phyloP scores from a whole-genome alignment of 108 stramenopile species.

The Skeletonema menzelii region DNA sequence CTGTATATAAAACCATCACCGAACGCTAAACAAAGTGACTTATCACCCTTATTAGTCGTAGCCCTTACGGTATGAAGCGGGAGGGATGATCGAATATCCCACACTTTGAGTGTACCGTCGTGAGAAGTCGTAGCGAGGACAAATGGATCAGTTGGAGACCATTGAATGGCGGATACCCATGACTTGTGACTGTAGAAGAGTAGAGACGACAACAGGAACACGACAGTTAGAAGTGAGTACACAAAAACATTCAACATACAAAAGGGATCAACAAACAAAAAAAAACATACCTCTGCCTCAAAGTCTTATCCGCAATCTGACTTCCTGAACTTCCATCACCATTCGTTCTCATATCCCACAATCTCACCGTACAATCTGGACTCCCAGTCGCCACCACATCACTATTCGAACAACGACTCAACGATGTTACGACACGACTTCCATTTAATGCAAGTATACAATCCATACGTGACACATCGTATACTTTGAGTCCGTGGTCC shows the following conservation, averaged over 20 bases:
- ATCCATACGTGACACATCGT: slow-evolving; percentile 74
- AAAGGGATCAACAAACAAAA: background rate
- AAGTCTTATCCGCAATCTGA: slow-evolving; percentile 39
- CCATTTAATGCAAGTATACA: slow-evolving; percentile 82
- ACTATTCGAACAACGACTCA: slow-evolving; percentile 74
- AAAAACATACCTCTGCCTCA: slow-evolving; percentile 47
- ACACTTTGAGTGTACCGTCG: slow-evolving; percentile 90
- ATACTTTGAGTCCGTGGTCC: slow-evolving; percentile 82
- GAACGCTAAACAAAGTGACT: slow-evolving; percentile 63
- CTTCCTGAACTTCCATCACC: slow-evolving; percentile 27
- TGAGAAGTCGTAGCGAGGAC: slow-evolving; percentile 82
- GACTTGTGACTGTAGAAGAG: slow-evolving; percentile 81
- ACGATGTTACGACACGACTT: slow-evolving; percentile 68
- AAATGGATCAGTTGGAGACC: slow-evolving; percentile 79
- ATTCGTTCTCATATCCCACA: slow-evolving; percentile 64
- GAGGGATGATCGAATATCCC: slow-evolving; percentile 92
- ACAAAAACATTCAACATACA: background rate
- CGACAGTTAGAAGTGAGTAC: background rate
- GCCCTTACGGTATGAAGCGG: slow-evolving; percentile 90
- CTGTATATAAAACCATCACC: slow-evolving; percentile 53
- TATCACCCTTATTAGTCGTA: slow-evolving; percentile 68
- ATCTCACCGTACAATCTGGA: slow-evolving; percentile 83
- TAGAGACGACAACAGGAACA: slow-evolving; percentile 9
- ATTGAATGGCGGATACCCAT: slow-evolving; percentile 84
- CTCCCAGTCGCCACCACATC: slow-evolving; percentile 80